phyloP scores from a whole-genome alignment of 345 rosid species.

The Geranium rotundifolium region DNA sequence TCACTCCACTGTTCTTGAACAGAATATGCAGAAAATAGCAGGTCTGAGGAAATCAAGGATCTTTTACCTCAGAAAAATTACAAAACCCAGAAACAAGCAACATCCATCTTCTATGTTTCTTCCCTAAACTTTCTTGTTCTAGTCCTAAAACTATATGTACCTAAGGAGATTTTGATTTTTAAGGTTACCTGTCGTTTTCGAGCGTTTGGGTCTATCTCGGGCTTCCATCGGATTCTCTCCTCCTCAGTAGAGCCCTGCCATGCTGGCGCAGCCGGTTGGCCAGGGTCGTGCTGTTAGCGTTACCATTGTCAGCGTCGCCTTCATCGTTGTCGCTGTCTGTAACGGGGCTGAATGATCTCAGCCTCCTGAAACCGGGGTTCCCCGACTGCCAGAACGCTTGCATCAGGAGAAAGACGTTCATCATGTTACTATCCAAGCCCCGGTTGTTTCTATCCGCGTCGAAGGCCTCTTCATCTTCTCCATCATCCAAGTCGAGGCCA shows the following conservation, averaged over 20 bases:
- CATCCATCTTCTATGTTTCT: background rate
- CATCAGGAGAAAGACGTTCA: constrained; percentile 57
- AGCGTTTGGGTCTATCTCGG: constrained; percentile 9
- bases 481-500: constrained; percentile 37
- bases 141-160: background rate
- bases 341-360: background rate
- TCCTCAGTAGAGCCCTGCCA: constrained; percentile 48
- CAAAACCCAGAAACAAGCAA: background rate
- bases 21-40: no score
- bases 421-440: constrained; percentile 50
- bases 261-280: constrained; percentile 58
- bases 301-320: constrained; percentile 8
- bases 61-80: background rate
- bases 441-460: constrained; percentile 22
- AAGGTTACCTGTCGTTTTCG: background rate
- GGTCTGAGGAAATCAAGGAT: background rate
- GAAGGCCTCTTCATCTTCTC: constrained; percentile 15
- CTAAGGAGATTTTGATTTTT: constrained; percentile 1
- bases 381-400: constrained; percentile 70
- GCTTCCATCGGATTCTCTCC: constrained; percentile 37
- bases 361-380: constrained; percentile 4
- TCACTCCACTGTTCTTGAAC: no score
- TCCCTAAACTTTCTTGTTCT: background rate
- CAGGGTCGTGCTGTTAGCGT: constrained; percentile 28
- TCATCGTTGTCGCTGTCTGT: constrained; percentile 13